Percentiles rank a stretch among this genome's conserved stretches.
Evolutionary conservation across 78 protist species (phyloP).

Genomic region (Bigelowiella natans): DNA sequence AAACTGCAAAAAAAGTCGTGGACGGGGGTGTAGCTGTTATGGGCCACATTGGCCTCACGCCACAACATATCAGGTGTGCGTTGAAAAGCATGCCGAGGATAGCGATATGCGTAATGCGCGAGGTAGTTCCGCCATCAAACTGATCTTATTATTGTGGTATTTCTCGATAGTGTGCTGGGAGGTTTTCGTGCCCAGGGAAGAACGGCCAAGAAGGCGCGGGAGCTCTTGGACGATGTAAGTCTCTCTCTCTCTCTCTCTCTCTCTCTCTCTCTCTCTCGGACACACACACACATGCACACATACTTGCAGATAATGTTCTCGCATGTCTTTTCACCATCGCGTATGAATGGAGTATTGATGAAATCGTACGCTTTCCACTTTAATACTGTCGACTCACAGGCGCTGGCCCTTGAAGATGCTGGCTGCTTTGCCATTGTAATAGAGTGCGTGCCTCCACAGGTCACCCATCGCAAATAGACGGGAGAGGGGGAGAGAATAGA

Average conservation of each 20-base stretch:
- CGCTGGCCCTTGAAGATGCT: background rate
- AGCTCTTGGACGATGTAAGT: background rate
- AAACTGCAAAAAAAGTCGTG: background rate
- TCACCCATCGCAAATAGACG: too few species aligned
- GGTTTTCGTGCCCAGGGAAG: background rate
- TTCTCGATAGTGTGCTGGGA: background rate
- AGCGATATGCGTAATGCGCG: too few species aligned
- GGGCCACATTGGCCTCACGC: background rate
- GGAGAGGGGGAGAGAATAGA: too few species aligned
- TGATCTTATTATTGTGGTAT: too few species aligned
- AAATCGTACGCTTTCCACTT: too few species aligned
- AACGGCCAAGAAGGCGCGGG: background rate
- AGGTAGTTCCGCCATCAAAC: too few species aligned
- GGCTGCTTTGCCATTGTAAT: background rate
- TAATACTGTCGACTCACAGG: background rate
- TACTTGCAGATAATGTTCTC: too few species aligned
- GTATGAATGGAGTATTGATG: too few species aligned
- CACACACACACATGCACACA: too few species aligned
- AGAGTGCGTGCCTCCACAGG: background rate
- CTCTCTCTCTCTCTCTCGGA: too few species aligned
- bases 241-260: too few species aligned
- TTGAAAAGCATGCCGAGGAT: background rate
- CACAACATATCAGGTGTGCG: background rate
- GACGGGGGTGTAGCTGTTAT: background rate
- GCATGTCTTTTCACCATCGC: too few species aligned